phyloP scores from a whole-genome alignment of 768 basidiomycete species.

The Trametes meyenii region DNA sequence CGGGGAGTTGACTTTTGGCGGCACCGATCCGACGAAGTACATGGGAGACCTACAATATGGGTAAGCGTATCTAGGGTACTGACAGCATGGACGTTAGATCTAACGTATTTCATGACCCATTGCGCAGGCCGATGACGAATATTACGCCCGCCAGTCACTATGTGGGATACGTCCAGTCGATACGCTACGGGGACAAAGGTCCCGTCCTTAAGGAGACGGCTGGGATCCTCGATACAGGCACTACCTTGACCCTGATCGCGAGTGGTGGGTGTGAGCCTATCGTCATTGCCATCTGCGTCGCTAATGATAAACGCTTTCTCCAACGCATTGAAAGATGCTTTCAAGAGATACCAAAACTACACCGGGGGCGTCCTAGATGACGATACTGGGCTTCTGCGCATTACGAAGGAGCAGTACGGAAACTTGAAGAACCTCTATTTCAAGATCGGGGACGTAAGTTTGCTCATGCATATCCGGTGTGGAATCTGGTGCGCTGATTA shows the following conservation, averaged over 20 bases:
- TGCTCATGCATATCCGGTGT: background rate
- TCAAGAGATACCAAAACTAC: slow-evolving; percentile 28
- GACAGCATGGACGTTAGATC: slow-evolving; percentile 31
- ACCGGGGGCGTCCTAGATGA: slow-evolving; percentile 36
- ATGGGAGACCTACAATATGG: slow-evolving; percentile 29
- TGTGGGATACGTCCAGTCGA: slow-evolving; percentile 36
- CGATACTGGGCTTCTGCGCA: slow-evolving; percentile 25
- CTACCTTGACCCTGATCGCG: slow-evolving; percentile 38
- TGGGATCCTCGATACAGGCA: slow-evolving; percentile 43
- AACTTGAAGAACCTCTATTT: slow-evolving; percentile 28
- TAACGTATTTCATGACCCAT: slow-evolving; percentile 30
- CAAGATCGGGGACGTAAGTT: slow-evolving; percentile 18
- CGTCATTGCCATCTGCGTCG: background rate
- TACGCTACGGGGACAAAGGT: slow-evolving; percentile 28
- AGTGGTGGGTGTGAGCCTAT: slow-evolving; percentile 25
- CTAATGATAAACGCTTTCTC: background rate
- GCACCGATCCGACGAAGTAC: slow-evolving; percentile 26
- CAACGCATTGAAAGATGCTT: slow-evolving; percentile 34
- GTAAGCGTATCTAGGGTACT: slow-evolving; percentile 25
- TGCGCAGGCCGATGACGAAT: slow-evolving; percentile 29
- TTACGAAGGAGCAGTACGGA: slow-evolving; percentile 32
- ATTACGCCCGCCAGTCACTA: slow-evolving; percentile 26
- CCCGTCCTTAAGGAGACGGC: slow-evolving; percentile 28
- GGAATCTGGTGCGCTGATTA: no score
- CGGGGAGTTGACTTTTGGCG: slow-evolving; percentile 28